Evolutionary conservation across 805 yeast species (phyloP), one percentile per base, ranked within the genome.

Genomic region (Lipomyces kockii): DNA sequence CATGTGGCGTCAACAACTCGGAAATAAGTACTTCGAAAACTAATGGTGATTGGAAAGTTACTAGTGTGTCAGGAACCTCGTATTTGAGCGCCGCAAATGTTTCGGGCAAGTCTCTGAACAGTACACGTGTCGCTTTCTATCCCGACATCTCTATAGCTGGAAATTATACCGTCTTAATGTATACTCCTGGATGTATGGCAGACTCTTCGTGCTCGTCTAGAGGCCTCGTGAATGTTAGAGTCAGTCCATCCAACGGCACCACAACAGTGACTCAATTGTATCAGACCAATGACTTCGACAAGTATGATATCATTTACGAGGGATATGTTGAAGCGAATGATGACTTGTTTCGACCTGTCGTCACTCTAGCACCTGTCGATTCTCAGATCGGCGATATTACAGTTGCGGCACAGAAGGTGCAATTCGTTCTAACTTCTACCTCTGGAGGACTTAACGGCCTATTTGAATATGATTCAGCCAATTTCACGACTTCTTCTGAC

Each of bases 131-230:
- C 34, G 25, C 43, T 0, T 87, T 88, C 74, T 82, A 83, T 65
- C 91, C 97, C 9, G 88, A 88, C 71, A 85, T 92, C 22, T 81
- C 89, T 0, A 84, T 86, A 69, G 82, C 91, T 0, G 98, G 98
- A 9, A 82, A 86, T 67, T 95, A 92, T 77, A 81, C 91, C 0
- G 82, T 95, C 29, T 80, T 86, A 62, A 73, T 93, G 60, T 89
- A 86, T 73, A 95, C 99, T 0, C 97, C 97, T 0, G 98, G 98
- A 0, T 95, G 99, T 79, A 62, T 77, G 0, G 76, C 73, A 2
- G 97, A 90, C 75, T 78, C 80, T 60, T 83, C 95, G 0, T 95
- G 99, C 78, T 72, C 76, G 27, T 66, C 79, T 25, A 84, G 99
- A 75, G 94, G 97, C 11, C 83, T 86, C 32, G 94, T 91, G 2